Evolutionary conservation across 495 filamentous ascomycete genomes (phyloP).

Genomic region (Penicillium bovifimosum): DNA sequence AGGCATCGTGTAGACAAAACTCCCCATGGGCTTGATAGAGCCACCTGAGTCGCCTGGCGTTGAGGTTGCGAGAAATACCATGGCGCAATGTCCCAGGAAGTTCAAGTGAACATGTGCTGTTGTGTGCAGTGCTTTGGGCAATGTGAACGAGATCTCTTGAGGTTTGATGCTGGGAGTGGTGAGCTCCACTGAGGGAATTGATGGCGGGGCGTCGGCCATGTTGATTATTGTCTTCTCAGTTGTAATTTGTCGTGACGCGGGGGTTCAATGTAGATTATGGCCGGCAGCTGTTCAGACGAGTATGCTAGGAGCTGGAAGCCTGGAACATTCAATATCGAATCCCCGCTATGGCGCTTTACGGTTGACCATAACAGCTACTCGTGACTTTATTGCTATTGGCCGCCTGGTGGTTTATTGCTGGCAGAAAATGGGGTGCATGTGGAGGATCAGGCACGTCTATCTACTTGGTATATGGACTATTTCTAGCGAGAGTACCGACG

Average conservation of each 20-base stretch:
- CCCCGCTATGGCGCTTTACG: not conserved
- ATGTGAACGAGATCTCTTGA: constrained; percentile 66
- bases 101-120: constrained; percentile 75
- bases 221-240: constrained; percentile 7
- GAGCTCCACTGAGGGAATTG: constrained; percentile 16
- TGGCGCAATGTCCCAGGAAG: constrained; percentile 56
- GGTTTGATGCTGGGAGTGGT: constrained; percentile 35
- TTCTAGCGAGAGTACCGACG: no score
- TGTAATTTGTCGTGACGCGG: no score
- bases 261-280: not conserved
- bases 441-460: no score
- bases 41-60: constrained; percentile 50
- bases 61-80: constrained; percentile 73
- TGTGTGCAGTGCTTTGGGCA: constrained; percentile 71
- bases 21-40: constrained; percentile 45
- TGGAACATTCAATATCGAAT: not conserved
- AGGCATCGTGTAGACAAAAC: constrained; percentile 89
- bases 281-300: not conserved
- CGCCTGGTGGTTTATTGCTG: not conserved
- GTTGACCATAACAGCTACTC: not conserved
- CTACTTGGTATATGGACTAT: no score
- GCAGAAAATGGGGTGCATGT: not conserved
- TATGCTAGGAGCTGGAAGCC: not conserved
- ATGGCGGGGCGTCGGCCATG: constrained; percentile 2
- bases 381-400: not conserved